Percentiles rank a stretch among this genome's conserved stretches.
These are phyloP conservation scores for Plasmopara muralis DNA, from an alignment of 352 stramenopile species.

Conservation along the genomic window DNA sequence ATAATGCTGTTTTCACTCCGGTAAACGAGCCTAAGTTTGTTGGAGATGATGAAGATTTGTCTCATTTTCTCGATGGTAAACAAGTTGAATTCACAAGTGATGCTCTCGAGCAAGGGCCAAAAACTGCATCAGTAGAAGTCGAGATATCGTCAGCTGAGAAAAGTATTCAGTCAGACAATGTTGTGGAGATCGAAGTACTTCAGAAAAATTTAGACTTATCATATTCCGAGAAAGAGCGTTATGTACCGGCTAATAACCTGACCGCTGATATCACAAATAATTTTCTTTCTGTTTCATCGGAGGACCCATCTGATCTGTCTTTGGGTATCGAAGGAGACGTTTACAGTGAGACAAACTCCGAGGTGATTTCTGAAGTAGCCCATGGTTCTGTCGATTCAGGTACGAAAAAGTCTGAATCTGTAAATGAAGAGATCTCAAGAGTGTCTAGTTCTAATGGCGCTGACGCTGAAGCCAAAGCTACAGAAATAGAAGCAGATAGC, in stretches of 20 bases:
- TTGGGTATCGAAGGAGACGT: background rate
- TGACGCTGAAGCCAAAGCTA: background rate
- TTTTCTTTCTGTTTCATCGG: background rate
- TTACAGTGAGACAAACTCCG: too few relatives aligned
- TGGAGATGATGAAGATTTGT: conserved; percentile 1
- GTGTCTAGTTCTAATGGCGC: background rate
- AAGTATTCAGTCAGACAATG: conserved; percentile 1
- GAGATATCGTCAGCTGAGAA: conserved; percentile 1
- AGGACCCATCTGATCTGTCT: background rate
- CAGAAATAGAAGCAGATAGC: conserved; percentile 1
- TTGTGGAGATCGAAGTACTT: conserved; percentile 20
- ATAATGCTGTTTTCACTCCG: background rate
- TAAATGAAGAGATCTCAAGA: conserved; percentile 1
- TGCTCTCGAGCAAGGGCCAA: background rate
- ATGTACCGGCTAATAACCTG: conserved; percentile 12
- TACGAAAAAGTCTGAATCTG: conserved; percentile 1
- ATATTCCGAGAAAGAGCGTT: conserved; percentile 8
- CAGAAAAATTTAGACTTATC: conserved; percentile 20
- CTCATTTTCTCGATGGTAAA: conserved; percentile 4
- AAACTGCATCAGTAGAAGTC: conserved; percentile 2
- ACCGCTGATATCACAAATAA: conserved; percentile 12
- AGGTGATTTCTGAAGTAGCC: background rate
- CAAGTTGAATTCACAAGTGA: conserved; percentile 1
- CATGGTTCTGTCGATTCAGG: conserved; percentile 1
- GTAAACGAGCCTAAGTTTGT: background rate